Conservation (phyloP, 2,329 filamentous ascomycete species). For the Cordyceps militaris region DNA sequence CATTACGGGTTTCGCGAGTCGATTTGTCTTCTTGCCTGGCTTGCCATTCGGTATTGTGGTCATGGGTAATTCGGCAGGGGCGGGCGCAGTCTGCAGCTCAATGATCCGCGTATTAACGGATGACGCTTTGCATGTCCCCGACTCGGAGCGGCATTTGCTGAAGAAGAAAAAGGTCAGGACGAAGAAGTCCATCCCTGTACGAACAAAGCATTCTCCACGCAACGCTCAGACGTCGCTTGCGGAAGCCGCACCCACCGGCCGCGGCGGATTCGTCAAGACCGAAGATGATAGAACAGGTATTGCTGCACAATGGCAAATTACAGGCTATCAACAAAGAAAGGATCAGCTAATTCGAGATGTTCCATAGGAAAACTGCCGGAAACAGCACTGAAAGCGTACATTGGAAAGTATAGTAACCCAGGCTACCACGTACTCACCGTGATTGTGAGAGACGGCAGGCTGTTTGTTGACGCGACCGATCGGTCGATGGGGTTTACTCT, state of each 20-base stretch:
- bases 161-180: no score
- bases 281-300: no score
- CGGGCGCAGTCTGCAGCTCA: slow-evolving; percentile 13
- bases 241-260: no score
- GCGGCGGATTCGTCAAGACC: no score
- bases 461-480: slow-evolving; percentile 25
- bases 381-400: neutral
- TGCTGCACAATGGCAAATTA: neutral
- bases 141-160: no score
- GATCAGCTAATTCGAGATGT: no score
- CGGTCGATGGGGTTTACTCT: no score
- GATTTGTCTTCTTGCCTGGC: slow-evolving; percentile 22
- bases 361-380: neutral
- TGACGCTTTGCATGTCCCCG: slow-evolving; percentile 9
- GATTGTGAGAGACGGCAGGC: slow-evolving; percentile 13
- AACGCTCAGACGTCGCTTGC: no score
- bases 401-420: slow-evolving; percentile 11
- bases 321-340: neutral
- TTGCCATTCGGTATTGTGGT: slow-evolving; percentile 21
- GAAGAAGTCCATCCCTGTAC: no score
- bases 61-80: slow-evolving; percentile 20
- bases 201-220: no score
- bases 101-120: slow-evolving; percentile 19
- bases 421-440: slow-evolving; percentile 22
- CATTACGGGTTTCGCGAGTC: slow-evolving; percentile 20